Base-by-base conservation (phyloP, 1,284 basidiomycete genomes). In the Apiotrichum porosum region DNA sequence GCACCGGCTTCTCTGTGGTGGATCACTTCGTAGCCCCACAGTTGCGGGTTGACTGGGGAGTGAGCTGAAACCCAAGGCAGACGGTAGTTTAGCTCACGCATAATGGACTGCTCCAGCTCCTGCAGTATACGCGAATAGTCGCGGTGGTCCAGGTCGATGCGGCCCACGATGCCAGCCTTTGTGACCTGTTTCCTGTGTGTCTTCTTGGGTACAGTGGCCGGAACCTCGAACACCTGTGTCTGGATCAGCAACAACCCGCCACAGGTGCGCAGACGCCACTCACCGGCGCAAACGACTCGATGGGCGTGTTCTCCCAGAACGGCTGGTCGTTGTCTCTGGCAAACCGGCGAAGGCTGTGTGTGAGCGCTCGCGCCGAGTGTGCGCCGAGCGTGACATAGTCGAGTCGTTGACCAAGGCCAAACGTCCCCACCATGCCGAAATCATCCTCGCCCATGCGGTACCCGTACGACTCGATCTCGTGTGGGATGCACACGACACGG, bases 151-250 rank as follows among this genome's bases (percentile, higher is more conserved):
- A 23, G 19, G 4, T 17, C 5, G 24, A 47, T 37, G 17, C 46
- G 39, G 6, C 46, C 39, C 9, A 47, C 21, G n/a, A 47, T 42
- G 18, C 33, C 34, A 0, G 39, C 46, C 22, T 47, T 47, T 28
- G 26, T 28, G 26, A 28, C 26, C 39, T 21, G 26, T 4, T 31
- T n/a, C 2, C 30, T 5, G 1, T 41, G 39, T 1, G 19, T 31
- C 1, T 9, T 21, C 30, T 15, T 32, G 3, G 32, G 19, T 14
- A 14, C 17, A 3, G 32, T 21, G 18, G 6, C 26, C 3, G 6
- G 26, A 6, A 28, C 26, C 8, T 28, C 26, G 26, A 28, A 28
- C 26, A 28, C 26, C 26, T 28, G 26, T 12, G 26, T 19, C 9
- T 17, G 38, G 24, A 40, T 19, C 18, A 31, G 31, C 3, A 33